Conservation (phyloP, 2,329 filamentous ascomycete species). For the Xylariales sp. region DNA sequence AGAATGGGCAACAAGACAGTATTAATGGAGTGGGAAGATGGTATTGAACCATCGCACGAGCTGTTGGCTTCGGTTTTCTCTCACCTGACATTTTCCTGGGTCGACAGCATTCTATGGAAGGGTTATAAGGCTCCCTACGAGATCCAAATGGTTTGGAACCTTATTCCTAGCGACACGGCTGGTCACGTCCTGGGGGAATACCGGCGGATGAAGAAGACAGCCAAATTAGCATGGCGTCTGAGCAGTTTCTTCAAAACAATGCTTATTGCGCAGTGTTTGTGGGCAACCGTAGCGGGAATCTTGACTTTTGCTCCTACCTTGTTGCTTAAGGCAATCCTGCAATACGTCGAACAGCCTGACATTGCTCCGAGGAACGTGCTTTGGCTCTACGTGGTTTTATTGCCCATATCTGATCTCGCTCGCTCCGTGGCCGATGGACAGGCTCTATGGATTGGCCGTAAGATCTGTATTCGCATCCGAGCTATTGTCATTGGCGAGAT, state of each 20-base stretch:
- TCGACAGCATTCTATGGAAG: constrained; percentile 82
- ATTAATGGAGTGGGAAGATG: constrained; percentile 81
- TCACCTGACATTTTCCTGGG: constrained; percentile 82
- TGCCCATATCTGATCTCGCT: constrained; percentile 77
- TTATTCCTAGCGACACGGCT: constrained; percentile 84
- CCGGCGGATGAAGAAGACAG: constrained; percentile 78
- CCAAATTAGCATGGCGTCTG: constrained; percentile 73
- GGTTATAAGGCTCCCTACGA: constrained; percentile 84
- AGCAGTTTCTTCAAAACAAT: constrained; percentile 77
- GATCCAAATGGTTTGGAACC: constrained; percentile 85
- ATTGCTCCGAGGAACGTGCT: constrained; percentile 77
- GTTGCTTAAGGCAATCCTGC: constrained; percentile 82
- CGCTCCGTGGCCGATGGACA: constrained; percentile 82
- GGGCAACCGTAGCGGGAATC: constrained; percentile 74
- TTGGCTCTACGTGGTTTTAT: constrained; percentile 90
- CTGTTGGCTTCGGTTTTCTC: constrained; percentile 86
- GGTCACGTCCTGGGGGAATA: constrained; percentile 76
- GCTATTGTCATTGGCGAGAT: constrained; percentile 97
- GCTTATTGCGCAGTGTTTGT: constrained; percentile 71
- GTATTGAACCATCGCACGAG: constrained; percentile 81
- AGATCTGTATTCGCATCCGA: constrained; percentile 86
- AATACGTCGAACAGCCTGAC: constrained; percentile 85
- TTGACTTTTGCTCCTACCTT: constrained; percentile 91
- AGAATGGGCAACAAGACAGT: constrained; percentile 91
- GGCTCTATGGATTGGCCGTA: constrained; percentile 88